Conservation (phyloP, 805 yeast species). For the Candida vartiovaarae region DNA sequence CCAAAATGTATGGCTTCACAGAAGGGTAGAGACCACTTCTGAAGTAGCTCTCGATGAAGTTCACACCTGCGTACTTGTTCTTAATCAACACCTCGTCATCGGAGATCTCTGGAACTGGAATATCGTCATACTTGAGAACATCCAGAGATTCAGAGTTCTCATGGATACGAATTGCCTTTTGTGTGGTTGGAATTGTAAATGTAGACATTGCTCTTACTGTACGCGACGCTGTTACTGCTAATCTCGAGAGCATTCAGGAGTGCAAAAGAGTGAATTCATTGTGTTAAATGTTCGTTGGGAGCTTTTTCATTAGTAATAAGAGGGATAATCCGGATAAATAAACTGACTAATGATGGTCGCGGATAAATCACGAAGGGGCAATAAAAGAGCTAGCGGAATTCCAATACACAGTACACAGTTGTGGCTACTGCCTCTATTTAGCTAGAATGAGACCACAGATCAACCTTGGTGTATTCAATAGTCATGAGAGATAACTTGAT, state of each 20-base stretch:
- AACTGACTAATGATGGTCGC: too few species aligned
- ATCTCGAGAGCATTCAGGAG: neutral
- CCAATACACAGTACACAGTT: too few species aligned
- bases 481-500: slow-evolving; percentile 8
- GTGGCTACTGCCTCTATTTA: too few species aligned
- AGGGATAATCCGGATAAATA: too few species aligned
- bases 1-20: slow-evolving; percentile 54
- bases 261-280: too few species aligned
- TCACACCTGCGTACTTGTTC: slow-evolving; percentile 73
- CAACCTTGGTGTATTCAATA: too few species aligned
- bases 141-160: slow-evolving; percentile 35
- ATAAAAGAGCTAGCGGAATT: too few species aligned
- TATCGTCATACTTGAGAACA: slow-evolving; percentile 47
- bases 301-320: too few species aligned
- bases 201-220: slow-evolving; percentile 12
- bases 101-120: slow-evolving; percentile 50
- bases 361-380: too few species aligned
- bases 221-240: neutral
- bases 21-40: slow-evolving; percentile 70
- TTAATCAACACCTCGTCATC: slow-evolving; percentile 60
- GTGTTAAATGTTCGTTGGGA: too few species aligned
- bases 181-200: slow-evolving; percentile 42
- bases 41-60: slow-evolving; percentile 78
- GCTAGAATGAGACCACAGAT: too few species aligned
- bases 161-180: slow-evolving; percentile 47